A percentile compares a stretch with the other conserved stretches of the same genome.
Evolutionary conservation across 768 basidiomycete species (phyloP).

Genomic region (Grammothele lineata): DNA sequence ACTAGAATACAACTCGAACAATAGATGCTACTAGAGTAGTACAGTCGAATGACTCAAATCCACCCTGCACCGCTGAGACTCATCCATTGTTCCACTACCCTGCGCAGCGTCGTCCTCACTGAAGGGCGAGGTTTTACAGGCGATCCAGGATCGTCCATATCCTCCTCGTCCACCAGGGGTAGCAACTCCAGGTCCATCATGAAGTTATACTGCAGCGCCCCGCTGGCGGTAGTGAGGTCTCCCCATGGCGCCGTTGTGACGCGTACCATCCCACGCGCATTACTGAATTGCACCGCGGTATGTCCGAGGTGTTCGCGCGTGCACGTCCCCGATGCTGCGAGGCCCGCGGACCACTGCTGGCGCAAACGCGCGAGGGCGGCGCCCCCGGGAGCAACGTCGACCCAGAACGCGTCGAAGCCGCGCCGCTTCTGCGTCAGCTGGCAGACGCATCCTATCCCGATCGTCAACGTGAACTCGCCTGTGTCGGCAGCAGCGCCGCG

Average conservation of each 20-base stretch:
- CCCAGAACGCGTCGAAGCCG: slow-evolving; percentile 3
- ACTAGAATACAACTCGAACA: no score
- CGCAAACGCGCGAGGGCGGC: background rate
- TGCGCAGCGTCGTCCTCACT: background rate
- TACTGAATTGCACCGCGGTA: background rate
- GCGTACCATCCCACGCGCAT: background rate
- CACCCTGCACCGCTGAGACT: no score
- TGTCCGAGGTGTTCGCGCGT: background rate
- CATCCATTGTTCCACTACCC: slow-evolving; percentile 1
- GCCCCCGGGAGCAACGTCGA: background rate
- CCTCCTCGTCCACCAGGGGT: background rate
- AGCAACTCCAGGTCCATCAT: background rate
- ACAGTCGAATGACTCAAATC: no score
- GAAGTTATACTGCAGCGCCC: background rate
- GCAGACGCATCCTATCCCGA: slow-evolving; percentile 2
- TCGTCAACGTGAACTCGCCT: background rate
- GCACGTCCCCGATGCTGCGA: background rate
- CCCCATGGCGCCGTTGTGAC: background rate
- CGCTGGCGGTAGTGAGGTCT: background rate
- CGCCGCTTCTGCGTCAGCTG: slow-evolving; percentile 1
- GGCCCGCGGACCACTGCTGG: background rate
- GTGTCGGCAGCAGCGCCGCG: background rate
- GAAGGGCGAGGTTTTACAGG: background rate
- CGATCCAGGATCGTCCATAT: background rate
- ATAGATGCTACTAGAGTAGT: no score